Evolutionary conservation across 2,329 filamentous ascomycete genomes (phyloP), one percentile per base, ranked within the genome.

Genomic region (Fusarium sp.): DNA sequence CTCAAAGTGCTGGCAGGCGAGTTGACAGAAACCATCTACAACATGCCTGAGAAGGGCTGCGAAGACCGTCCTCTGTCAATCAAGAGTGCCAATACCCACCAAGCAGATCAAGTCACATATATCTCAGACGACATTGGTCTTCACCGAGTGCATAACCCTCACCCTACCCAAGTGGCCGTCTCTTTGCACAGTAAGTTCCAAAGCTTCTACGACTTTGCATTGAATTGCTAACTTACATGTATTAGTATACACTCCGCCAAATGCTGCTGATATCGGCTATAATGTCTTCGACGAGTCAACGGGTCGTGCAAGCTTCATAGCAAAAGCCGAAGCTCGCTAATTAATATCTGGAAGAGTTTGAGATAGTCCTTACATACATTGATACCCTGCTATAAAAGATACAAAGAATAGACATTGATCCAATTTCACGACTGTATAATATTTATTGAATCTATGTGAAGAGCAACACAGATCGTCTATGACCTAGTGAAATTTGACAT

Each of bases 191-290:
- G 64, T 67, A 60, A 15, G 64, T 37, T 16, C 18, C 3, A 3
- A 9, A 10, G 0, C 5, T 5, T 15, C 4, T 7, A 11, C 0
- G 5, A 3, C 1, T 6, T 4, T 0, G 1, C 6, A 2, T 10
- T 38, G 18, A 19, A 3, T 9, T 28, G 8, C 9, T 30, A 1
- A 46, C 19, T 9, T 1, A 7, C 3, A 10, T 15, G 3, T 21
- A 3, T 5, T 16, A 66, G 64, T 67, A 6, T 67, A 67, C 5
- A 67, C 64, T 5, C 64, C 64, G 3, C 64, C 64, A 6, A 67
- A 67, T 35, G 64, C 64, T 10, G 64, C 64, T 6, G 64, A 67
- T 9, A 28, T 67, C 30, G 64, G 64, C 12, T 67, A 67, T n/a
- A 66, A 60, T 2, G 57, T 67, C 4, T 67, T 67, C 7, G 64